Percentiles rank a stretch among this genome's conserved stretches.
phyloP scores from a whole-genome alignment of 768 basidiomycete species.

The Suillus weaverae region DNA sequence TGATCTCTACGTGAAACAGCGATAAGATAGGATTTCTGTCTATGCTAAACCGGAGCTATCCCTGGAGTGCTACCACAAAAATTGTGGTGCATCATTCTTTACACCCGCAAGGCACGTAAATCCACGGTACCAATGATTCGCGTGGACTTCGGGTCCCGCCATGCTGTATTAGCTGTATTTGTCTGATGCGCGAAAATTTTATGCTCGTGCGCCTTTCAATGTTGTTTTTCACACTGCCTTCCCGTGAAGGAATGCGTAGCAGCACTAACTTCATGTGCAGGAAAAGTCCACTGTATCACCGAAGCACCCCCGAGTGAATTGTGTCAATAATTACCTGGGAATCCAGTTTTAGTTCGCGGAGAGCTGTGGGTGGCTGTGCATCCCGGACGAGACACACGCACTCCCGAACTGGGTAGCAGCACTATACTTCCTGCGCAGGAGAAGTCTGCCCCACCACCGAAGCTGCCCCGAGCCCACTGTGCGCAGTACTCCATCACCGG shows the following conservation, averaged over 20 bases:
- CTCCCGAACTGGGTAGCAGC: background rate
- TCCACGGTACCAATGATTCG: background rate
- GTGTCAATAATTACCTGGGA: no score
- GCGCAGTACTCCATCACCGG: background rate
- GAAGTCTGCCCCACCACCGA: background rate
- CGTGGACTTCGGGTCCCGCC: background rate
- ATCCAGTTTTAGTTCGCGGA: background rate
- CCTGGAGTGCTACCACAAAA: background rate
- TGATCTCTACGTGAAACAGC: background rate
- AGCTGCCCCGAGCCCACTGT: background rate
- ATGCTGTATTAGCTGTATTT: background rate
- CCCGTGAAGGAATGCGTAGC: no score
- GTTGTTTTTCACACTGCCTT: background rate
- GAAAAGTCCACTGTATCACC: background rate
- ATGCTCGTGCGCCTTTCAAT: background rate
- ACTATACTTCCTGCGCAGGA: background rate
- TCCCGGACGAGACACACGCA: background rate
- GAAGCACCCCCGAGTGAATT: background rate
- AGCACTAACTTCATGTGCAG: background rate
- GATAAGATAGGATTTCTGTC: background rate
- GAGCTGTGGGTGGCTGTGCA: background rate
- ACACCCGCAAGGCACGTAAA: background rate
- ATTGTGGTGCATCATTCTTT: background rate
- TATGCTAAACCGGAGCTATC: background rate
- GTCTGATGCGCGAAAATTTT: background rate